Evolutionary conservation across 2,329 filamentous ascomycete species (phyloP).

Genomic region (Aspergillus uvarum): DNA sequence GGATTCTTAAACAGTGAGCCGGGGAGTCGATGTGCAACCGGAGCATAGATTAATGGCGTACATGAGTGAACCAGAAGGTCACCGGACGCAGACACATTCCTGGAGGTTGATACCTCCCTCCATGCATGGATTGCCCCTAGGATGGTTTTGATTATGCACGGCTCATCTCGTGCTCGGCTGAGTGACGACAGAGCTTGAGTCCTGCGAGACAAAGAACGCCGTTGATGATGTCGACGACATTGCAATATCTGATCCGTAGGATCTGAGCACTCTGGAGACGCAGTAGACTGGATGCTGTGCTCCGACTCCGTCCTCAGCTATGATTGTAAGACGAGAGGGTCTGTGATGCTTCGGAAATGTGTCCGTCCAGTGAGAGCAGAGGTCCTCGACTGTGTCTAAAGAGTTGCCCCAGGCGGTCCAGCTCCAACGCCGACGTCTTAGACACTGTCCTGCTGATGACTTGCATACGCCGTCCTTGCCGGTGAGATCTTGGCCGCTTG

Average conservation of each 20-base stretch:
- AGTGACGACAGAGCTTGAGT: neutral
- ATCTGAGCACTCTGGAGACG: neutral
- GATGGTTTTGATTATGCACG: neutral
- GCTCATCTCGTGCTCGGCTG: neutral
- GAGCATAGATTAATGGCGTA: neutral
- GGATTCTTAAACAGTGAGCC: neutral
- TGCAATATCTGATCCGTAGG: neutral
- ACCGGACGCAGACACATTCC: neutral
- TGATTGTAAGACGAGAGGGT: neutral
- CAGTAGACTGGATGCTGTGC: neutral
- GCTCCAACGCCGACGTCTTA: neutral
- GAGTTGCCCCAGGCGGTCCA: neutral
- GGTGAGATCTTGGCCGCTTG: slow-evolving; percentile 6
- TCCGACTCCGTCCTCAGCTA: neutral
- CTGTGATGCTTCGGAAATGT: neutral
- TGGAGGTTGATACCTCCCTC: neutral
- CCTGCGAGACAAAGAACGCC: neutral
- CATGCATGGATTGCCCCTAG: neutral
- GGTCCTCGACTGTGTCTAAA: neutral
- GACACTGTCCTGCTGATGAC: slow-evolving; percentile 15
- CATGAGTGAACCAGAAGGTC: neutral
- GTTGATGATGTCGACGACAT: neutral
- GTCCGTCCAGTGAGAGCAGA: neutral
- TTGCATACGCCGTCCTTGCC: slow-evolving; percentile 12
- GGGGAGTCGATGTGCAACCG: neutral